Evolutionary conservation across 2,329 filamentous ascomycete species (phyloP).

Genomic region (Fusarium avenaceum): DNA sequence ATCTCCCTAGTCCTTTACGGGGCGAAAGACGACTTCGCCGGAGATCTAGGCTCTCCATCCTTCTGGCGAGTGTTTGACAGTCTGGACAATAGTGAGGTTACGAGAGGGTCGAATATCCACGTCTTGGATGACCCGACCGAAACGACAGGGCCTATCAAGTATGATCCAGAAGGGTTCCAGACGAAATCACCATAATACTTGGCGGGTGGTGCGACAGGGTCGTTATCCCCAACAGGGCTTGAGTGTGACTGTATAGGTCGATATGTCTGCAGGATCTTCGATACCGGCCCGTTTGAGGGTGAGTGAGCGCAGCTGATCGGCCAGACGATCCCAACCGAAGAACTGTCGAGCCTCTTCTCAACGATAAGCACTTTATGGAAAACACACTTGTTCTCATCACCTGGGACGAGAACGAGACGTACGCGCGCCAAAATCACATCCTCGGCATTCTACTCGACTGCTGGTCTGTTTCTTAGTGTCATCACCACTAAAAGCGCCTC

Average conservation of each 20-base stretch:
- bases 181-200: constrained; percentile 40
- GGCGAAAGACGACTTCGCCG: constrained; percentile 62
- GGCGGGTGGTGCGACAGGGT: constrained; percentile 45
- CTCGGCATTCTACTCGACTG: constrained; percentile 75
- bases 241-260: constrained; percentile 30
- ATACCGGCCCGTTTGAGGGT: too few species aligned
- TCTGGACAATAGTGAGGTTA: constrained; percentile 59
- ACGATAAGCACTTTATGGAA: constrained; percentile 78
- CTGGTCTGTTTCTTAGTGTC: constrained; percentile 68
- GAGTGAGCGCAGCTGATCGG: too few species aligned
- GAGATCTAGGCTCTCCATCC: constrained; percentile 55
- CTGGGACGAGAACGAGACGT: constrained; percentile 83
- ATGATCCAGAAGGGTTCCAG: constrained; percentile 49
- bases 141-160: constrained; percentile 39
- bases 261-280: too few species aligned
- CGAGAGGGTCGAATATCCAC: constrained; percentile 53
- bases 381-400: constrained; percentile 82
- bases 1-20: constrained; percentile 40
- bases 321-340: too few species aligned
- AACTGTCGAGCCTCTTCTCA: constrained; percentile 74
- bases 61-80: constrained; percentile 42
- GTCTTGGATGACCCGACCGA: background rate
- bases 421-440: constrained; percentile 75
- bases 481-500: constrained; percentile 68
- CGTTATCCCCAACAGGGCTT: constrained; percentile 38